Base-by-base conservation (phyloP, 768 basidiomycete species). In the Suillus alpinus region DNA sequence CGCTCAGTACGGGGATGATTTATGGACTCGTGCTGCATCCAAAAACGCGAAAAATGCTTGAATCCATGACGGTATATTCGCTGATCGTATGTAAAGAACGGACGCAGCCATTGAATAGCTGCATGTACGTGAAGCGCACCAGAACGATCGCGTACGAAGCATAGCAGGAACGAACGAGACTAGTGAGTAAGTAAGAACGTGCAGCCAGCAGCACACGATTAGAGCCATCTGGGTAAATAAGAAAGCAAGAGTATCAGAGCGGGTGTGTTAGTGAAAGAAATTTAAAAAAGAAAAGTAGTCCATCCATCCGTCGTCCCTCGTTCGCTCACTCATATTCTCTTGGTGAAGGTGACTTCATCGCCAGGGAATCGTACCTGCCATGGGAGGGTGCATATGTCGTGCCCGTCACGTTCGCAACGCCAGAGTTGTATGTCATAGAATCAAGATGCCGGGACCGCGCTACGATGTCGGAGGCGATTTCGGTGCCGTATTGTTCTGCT, bases 401-500 rank as follows among this genome's bases (percentile, higher is more conserved):
- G 46, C 46, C 46, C 14, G 29, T 50, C 49, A 26, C 29, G 29
- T 18, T 50, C 18, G 18, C 18, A 31, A 31, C 29, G 9, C 49
- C 49, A 32, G 52, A 41, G 16, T 20, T 40, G 20, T 43, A 66
- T 37, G 72, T 71, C 66, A 68, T 64, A 31, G 67, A 63, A 60
- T 76, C 76, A 26, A 75, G 67, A 10, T 83, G 75, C 26, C 82
- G 80, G 13, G 88, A 87, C 57, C 83, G 83, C 8, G 79, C 76
- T 46, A 88, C 65, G 7, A 85, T 78, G 51, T 88, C 85, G 39
- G 79, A 76, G 12, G 88, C 87, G 20, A 89, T 81, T 59, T 83
- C 82, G 13, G 78, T 76, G 18, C 89, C 89, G 66, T 89, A 91
- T 67, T 88, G 86, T 63, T 87, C 87, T 0, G 88, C 88, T 39